Evolutionary conservation across 106 monocot genomes (phyloP), one percentile per base, ranked within the genome.

Genomic region (Allium sativum): DNA sequence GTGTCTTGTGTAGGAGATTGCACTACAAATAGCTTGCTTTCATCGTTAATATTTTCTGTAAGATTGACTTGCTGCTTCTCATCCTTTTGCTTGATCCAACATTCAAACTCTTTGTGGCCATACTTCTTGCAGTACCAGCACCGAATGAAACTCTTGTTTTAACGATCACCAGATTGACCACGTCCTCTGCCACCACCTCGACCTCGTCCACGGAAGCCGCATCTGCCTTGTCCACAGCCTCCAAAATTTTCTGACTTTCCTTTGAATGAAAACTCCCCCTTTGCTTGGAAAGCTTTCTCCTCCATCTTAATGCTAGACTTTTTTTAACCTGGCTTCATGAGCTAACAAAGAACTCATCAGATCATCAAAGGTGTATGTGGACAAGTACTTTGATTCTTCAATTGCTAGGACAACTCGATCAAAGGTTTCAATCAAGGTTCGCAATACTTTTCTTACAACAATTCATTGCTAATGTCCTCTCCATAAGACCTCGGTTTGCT

Each of bases 41-140:
- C n/a, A n/a, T n/a, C n/a, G n/a, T n/a, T n/a, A n/a, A n/a, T n/a
- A n/a, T n/a, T n/a, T n/a, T n/a, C n/a, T n/a, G 16, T 21, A 20
- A 65, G n/a, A 40, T n/a, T n/a, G n/a, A n/a, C 9, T 65, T 5
- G 20, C 40, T 21, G 11, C 19, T 21, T 53, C 47, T 53, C 22
- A 10, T 17, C 53, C 40, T 65, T 52, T 65, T 20, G 13, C 42
- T 60, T 60, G 11, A 65, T 31, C 52, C 14, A 65, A 16, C 65
- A 65, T 40, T 65, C 52, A 52, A 22, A 40, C 15, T 65, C 3
- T 47, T 50, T 52, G 53, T 65, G 65, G 17, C 53, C 53, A 10
- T 45, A 12, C n/a, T 45, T 44, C 17, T 62, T 62, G 62, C 62
- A 62, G 16, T 17, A 45, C 16, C 4, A 45, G n/a, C n/a, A n/a